A percentile compares a stretch with the other conserved stretches of the same genome.
Conservation (phyloP, 345 rosid genomes). For the Toxicodendron radicans region DNA sequence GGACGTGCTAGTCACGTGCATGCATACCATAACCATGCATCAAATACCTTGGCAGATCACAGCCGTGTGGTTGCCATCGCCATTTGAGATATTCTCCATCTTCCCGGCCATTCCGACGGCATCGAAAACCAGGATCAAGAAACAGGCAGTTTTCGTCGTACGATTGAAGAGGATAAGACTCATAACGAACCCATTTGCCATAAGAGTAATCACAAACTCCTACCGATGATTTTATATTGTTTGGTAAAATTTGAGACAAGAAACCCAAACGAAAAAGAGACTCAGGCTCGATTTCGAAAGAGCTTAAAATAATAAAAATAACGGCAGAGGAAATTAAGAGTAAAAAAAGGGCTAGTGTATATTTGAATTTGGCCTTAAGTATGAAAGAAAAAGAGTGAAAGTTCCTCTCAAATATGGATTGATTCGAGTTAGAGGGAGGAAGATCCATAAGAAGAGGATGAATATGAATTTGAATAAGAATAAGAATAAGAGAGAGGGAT, state of each 20-base stretch:
- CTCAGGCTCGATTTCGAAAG: conserved; percentile 3
- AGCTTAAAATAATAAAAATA: conserved; percentile 24
- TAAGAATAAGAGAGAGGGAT: no score
- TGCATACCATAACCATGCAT: conserved; percentile 7
- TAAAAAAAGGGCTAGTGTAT: conserved; percentile 27
- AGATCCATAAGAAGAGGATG: conserved; percentile 36
- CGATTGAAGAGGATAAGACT: conserved; percentile 20
- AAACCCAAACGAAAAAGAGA: conserved; percentile 28
- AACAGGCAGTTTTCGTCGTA: conserved; percentile 72
- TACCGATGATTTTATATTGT: not conserved
- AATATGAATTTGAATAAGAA: no score
- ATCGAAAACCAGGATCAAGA: conserved; percentile 82
- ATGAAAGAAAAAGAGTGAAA: conserved; percentile 23
- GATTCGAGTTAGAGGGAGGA: conserved; percentile 12
- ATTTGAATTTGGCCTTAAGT: conserved; percentile 37
- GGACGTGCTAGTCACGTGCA: conserved; percentile 6
- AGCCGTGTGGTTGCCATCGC: conserved; percentile 88
- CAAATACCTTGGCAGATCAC: conserved; percentile 76
- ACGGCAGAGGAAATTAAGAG: conserved; percentile 39
- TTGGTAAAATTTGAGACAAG: conserved; percentile 5
- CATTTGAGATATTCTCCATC: conserved; percentile 65
- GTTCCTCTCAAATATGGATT: conserved; percentile 16
- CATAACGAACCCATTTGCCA: conserved; percentile 72
- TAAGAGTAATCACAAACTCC: conserved; percentile 53
- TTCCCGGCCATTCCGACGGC: conserved; percentile 59